Conservation (phyloP, 108 stramenopile species). For the Pseudonitzschia pungens region DNA sequence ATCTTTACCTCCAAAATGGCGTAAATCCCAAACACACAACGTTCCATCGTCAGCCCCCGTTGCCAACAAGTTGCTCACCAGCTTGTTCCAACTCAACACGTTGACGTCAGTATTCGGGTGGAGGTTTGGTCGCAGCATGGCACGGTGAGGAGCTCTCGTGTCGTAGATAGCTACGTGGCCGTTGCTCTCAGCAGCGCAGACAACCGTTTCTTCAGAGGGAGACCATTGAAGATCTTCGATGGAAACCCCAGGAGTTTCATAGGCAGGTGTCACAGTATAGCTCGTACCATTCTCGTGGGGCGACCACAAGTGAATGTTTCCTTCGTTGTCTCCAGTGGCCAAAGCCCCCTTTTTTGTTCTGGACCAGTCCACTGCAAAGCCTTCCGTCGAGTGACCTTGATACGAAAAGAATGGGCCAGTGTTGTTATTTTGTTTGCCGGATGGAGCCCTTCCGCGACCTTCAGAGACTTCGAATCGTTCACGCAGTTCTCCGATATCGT, state of each 20-base stretch:
- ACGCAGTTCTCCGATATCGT: conserved; percentile 67
- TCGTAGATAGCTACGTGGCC: conserved; percentile 91
- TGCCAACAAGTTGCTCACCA: conserved; percentile 90
- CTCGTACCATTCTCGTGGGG: conserved; percentile 31
- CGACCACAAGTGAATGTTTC: conserved; percentile 85
- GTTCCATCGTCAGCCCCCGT: conserved; percentile 95
- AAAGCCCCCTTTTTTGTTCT: conserved; percentile 63
- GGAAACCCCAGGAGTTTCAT: conserved; percentile 43
- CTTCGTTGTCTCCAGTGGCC: conserved; percentile 90
- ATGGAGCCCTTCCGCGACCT: conserved; percentile 35
- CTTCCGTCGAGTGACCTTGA: conserved; percentile 80
- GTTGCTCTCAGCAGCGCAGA: conserved; percentile 84
- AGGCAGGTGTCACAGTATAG: conserved; percentile 53
- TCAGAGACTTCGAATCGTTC: conserved; percentile 53
- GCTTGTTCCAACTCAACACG: conserved; percentile 93
- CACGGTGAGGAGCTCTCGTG: conserved; percentile 66
- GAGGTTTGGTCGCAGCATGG: conserved; percentile 85
- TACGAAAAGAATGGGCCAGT: conserved; percentile 80
- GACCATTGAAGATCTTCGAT: conserved; percentile 98
- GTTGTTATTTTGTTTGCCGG: conserved; percentile 12
- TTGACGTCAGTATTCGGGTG: conserved; percentile 89
- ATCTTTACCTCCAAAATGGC: conserved; percentile 53
- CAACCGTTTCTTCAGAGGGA: conserved; percentile 93
- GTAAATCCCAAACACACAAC: conserved; percentile 93
- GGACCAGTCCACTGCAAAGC: conserved; percentile 96